phyloP scores from a whole-genome alignment of 2,329 filamentous ascomycete genomes.

The Apiospora sp. region DNA sequence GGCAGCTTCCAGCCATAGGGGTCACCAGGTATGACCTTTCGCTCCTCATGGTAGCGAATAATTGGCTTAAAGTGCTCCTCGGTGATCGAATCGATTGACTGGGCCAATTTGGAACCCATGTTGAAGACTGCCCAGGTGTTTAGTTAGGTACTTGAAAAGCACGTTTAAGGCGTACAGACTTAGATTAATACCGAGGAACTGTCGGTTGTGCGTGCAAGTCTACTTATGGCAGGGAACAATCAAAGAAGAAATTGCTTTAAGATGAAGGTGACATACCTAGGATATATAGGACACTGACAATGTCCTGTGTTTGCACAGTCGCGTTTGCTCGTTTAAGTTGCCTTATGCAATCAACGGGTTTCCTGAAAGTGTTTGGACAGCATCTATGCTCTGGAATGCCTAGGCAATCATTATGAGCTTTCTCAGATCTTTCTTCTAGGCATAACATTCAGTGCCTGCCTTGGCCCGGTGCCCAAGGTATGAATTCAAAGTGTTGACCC shows the following conservation, averaged over 20 bases:
- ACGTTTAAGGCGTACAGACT: background rate
- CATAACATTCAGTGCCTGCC: background rate
- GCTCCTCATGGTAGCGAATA: background rate
- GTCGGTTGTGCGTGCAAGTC: background rate
- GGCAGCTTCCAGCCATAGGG: conserved; percentile 6
- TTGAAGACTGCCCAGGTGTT: background rate
- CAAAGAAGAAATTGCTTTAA: background rate
- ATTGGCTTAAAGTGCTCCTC: background rate
- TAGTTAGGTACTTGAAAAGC: background rate
- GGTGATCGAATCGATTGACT: background rate
- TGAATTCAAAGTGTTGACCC: background rate
- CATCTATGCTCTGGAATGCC: background rate
- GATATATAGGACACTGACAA: background rate
- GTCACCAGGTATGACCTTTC: background rate
- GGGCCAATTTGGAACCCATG: background rate
- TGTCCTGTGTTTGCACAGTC: background rate
- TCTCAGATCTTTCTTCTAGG: background rate
- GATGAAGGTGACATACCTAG: background rate
- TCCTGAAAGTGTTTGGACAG: no score
- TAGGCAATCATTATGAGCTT: background rate
- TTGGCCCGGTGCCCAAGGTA: background rate
- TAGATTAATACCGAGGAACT: background rate
- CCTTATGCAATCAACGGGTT: background rate
- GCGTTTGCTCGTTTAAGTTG: background rate
- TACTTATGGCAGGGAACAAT: background rate